These are phyloP conservation scores for Neopestalotiopsis clavispora DNA, from an alignment of 2,329 filamentous ascomycete genomes.

Conservation along the genomic window DNA sequence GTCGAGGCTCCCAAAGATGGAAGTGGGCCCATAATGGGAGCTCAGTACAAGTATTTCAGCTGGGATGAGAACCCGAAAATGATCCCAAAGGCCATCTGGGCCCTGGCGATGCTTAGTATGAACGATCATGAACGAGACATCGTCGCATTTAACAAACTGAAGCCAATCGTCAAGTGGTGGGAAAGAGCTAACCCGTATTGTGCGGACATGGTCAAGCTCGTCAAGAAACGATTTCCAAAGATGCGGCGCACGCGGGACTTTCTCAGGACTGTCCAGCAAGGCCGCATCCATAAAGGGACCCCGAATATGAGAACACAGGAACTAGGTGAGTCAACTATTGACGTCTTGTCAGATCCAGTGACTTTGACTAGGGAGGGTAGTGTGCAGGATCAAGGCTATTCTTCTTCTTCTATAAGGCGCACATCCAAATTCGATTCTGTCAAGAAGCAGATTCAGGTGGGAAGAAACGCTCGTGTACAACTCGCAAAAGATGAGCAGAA, in stretches of 20 bases:
- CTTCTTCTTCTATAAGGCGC: too few species aligned
- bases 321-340: background rate
- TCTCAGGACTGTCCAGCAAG: background rate
- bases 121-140: background rate
- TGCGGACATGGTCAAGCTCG: background rate
- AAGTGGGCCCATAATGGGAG: background rate
- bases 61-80: constrained; percentile 2
- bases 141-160: background rate
- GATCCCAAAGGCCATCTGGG: background rate
- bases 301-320: background rate
- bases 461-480: too few species aligned
- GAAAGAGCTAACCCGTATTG: background rate
- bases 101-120: constrained; percentile 1
- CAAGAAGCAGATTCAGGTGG: too few species aligned
- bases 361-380: background rate
- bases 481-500: too few species aligned
- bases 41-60: background rate
- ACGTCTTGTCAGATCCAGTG: background rate
- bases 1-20: background rate
- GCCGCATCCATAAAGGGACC: background rate
- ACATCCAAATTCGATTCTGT: too few species aligned
- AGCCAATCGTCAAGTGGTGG: background rate
- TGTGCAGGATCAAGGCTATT: background rate
- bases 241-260: background rate
- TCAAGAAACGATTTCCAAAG: background rate